Evolutionary conservation across 2,329 filamentous ascomycete species (phyloP), one percentile per base, ranked within the genome.

Genomic region (Aspergillus piperis): DNA sequence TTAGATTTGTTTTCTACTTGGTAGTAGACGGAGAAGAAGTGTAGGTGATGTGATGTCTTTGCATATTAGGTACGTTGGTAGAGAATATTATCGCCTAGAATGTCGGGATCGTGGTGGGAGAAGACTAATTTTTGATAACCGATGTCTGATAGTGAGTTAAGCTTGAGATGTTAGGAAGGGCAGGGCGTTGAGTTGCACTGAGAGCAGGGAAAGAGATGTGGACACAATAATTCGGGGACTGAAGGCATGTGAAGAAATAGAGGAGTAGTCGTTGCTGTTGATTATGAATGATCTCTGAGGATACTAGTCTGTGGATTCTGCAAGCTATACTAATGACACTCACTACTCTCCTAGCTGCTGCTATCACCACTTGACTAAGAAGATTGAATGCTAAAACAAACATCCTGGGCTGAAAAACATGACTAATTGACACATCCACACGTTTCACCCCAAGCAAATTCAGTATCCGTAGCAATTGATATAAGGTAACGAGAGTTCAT

Each of bases 401-500:
- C 27, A n/a, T n/a, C 5, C 15, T 11, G 47, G 27, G 25, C 47
- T 50, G 47, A 5, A 13, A 50, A 5, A 50, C 47, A 30, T 23
- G 47, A 10, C 4, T 32, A 15, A 30, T 19, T 27, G n/a, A 30
- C 47, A 27, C 17, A 17, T 17, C 8, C 25, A 17, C 10, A 10
- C 13, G 15, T 50, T n/a, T 23, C 25, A 27, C n/a, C 47, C n/a
- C 23, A 30, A 27, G 27, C 15, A 30, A 11, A 25, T 50, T 19
- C 15, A 32, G n/a, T 50, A 19, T 21, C 32, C 25, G 19, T 50
- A 50, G 47, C 25, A 50, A 50, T 50, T 36, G 27, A 19, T 50
- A 32, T 32, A 50, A 50, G 47, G n/a, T 30, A 50, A 30, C 47
- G 47, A 50, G 15, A 32, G 47, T 50, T 50, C 25, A 19, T 19